These are phyloP conservation scores for Bolboschoenus planiculmis DNA, from an alignment of 176 grass and related monocot species.

Conservation along the genomic window DNA sequence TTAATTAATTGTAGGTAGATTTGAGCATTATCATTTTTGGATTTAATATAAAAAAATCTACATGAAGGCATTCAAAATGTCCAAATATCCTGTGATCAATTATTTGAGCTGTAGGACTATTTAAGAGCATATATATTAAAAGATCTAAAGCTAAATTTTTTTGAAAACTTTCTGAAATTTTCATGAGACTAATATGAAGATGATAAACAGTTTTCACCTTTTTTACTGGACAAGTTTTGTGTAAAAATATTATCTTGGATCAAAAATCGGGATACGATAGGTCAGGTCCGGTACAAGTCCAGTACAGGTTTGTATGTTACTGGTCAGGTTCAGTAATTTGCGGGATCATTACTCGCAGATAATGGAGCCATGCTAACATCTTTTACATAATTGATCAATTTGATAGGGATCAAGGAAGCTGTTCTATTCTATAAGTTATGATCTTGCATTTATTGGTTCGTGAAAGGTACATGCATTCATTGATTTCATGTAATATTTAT, in stretches of 20 bases:
- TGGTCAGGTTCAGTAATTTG: neutral
- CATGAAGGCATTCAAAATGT: neutral
- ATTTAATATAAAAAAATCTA: neutral
- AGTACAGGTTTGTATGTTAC: neutral
- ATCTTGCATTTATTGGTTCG: neutral
- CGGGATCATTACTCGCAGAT: neutral
- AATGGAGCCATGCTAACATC: neutral
- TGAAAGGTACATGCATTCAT: neutral
- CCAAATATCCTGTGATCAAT: neutral
- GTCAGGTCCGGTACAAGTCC: neutral
- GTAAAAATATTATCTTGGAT: neutral
- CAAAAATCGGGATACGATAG: neutral
- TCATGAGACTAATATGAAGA: neutral
- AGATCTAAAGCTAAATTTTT: neutral
- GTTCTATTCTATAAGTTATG: constrained; percentile 54
- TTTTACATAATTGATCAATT: constrained; percentile 4
- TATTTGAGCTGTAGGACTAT: neutral
- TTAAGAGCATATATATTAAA: neutral
- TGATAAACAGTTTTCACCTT: neutral
- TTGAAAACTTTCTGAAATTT: neutral
- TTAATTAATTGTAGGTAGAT: neutral
- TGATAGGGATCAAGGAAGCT: constrained; percentile 47
- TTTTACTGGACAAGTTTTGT: neutral
- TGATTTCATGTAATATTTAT: constrained; percentile 1
- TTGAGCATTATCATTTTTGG: neutral